phyloP scores from a whole-genome alignment of 2,329 filamentous ascomycete genomes.

The Hansfordia pulvinata region DNA sequence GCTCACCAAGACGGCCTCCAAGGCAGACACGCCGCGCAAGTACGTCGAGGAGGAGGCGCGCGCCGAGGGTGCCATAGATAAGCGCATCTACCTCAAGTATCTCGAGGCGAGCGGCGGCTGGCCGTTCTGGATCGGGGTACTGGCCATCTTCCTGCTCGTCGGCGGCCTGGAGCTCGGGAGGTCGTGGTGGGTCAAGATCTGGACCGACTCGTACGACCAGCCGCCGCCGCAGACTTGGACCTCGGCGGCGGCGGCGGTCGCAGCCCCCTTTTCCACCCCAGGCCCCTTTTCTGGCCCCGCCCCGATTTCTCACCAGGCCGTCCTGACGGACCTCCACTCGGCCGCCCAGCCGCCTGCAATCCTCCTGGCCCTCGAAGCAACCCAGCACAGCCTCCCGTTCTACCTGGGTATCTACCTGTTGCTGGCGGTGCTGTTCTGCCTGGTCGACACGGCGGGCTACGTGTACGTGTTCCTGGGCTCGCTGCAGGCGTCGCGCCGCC shows the following conservation, averaged over 20 bases:
- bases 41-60: slow-evolving; percentile 67
- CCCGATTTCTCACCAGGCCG: no score
- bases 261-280: slow-evolving; percentile 30
- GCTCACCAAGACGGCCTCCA: slow-evolving; percentile 35
- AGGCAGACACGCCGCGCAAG: slow-evolving; percentile 39
- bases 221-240: slow-evolving; percentile 12
- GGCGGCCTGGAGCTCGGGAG: slow-evolving; percentile 42
- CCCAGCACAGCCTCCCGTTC: slow-evolving; percentile 32
- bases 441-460: slow-evolving; percentile 49
- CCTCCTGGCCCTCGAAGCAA: slow-evolving; percentile 10
- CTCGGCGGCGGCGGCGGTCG: slow-evolving; percentile 24
- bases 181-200: slow-evolving; percentile 51
- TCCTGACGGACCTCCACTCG: no score
- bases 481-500: slow-evolving; percentile 50
- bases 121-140: slow-evolving; percentile 41
- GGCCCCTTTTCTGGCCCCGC: no score
- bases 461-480: slow-evolving; percentile 51
- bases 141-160: slow-evolving; percentile 38
- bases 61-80: slow-evolving; percentile 56
- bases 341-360: slow-evolving; percentile 17
- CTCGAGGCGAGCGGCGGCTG: slow-evolving; percentile 51
- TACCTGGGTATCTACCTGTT: slow-evolving; percentile 57
- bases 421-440: slow-evolving; percentile 40
- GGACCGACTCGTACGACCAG: slow-evolving; percentile 35
- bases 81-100: slow-evolving; percentile 54